Evolutionary conservation across 2,329 filamentous ascomycete species (phyloP).

Genomic region (Ceratocystis alfenasii): DNA sequence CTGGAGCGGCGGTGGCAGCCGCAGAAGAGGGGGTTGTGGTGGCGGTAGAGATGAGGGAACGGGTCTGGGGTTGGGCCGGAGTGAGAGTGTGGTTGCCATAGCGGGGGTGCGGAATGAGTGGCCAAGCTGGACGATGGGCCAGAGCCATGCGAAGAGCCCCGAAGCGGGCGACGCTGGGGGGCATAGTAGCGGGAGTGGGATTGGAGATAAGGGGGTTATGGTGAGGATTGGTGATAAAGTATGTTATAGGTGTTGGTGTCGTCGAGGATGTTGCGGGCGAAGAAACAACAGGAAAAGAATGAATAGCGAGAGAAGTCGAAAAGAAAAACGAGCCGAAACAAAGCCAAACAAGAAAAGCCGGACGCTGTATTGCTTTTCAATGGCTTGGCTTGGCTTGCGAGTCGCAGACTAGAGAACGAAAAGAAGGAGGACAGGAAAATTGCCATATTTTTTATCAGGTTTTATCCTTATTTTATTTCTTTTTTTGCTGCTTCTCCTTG

Average conservation of each 20-base stretch:
- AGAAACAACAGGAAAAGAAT: not conserved
- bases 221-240: not conserved
- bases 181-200: not conserved
- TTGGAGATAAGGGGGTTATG: not conserved
- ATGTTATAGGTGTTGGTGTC: not conserved
- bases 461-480: not conserved
- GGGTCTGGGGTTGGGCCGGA: not conserved
- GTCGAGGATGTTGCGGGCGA: not conserved
- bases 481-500: not conserved
- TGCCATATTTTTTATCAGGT: not conserved
- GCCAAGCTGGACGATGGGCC: constrained; percentile 18
- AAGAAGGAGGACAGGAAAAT: not conserved
- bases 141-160: constrained; percentile 11
- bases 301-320: not conserved
- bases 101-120: constrained; percentile 7
- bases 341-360: not conserved
- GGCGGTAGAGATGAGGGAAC: constrained; percentile 3
- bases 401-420: not conserved
- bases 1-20: not conserved
- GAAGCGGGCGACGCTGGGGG: constrained; percentile 11
- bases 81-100: not conserved
- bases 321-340: not conserved
- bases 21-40: not conserved
- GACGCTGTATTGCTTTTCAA: not conserved
- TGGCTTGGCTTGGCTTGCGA: not conserved